Percentiles rank a stretch among this genome's conserved stretches.
These are phyloP conservation scores for Cryptosporidium sp. DNA, from an alignment of 169 alveolate species.

Conservation along the genomic window DNA sequence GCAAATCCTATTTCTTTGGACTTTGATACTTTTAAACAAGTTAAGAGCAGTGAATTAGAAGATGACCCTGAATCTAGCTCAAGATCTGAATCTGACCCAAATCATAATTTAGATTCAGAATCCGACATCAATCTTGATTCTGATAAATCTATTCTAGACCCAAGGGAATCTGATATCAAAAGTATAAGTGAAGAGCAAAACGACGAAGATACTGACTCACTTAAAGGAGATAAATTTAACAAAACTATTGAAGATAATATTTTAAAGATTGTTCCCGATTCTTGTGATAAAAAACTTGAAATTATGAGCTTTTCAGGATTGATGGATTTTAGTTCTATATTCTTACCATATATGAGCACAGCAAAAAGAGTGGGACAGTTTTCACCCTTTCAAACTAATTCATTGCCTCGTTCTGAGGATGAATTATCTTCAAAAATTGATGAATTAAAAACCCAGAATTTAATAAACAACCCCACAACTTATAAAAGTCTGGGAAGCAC, in stretches of 20 bases:
- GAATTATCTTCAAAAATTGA: background rate
- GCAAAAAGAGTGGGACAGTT: slow-evolving; percentile 66
- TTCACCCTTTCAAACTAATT: slow-evolving; percentile 16
- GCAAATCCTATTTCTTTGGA: slow-evolving; percentile 26
- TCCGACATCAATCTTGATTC: background rate
- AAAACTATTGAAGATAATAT: background rate
- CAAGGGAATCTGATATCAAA: background rate
- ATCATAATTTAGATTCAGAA: background rate
- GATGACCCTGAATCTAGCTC: background rate
- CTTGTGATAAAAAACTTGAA: slow-evolving; percentile 44
- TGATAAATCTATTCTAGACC: slow-evolving; percentile 1
- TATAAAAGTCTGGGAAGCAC: background rate
- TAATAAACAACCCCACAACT: background rate
- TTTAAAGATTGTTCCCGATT: slow-evolving; percentile 23
- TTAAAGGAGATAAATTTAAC: background rate
- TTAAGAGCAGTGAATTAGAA: background rate
- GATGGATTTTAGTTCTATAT: slow-evolving; percentile 57
- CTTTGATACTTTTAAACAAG: background rate
- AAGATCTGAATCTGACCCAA: background rate
- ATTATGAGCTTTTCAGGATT: slow-evolving; percentile 63
- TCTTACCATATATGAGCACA: slow-evolving; percentile 60
- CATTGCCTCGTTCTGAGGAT: background rate
- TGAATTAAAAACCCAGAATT: background rate
- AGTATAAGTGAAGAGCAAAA: background rate
- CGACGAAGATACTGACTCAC: background rate